A percentile compares a stretch with the other conserved stretches of the same genome.
phyloP scores from a whole-genome alignment of 495 filamentous ascomycete species.

The Achaetomiella virescens region DNA sequence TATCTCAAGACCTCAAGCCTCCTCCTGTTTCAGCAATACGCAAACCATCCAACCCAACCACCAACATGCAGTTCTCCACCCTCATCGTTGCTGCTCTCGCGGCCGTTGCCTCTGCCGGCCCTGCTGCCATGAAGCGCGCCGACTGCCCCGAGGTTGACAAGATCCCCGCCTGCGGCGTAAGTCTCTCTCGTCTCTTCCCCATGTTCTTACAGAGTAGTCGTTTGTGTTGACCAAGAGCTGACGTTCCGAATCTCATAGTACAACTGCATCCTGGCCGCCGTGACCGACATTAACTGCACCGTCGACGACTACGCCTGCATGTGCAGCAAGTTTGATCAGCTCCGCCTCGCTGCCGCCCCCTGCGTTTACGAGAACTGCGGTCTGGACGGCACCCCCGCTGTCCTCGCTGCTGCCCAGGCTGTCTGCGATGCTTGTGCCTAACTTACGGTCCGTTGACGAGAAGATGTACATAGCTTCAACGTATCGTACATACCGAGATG shows the following conservation, averaged over 20 bases:
- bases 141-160: slow-evolving; percentile 5
- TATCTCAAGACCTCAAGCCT: background rate
- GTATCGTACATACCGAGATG: no score
- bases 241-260: background rate
- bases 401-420: slow-evolving; percentile 6
- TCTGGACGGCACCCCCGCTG: background rate
- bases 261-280: slow-evolving; percentile 2
- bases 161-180: slow-evolving; percentile 10
- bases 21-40: background rate
- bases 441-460: background rate
- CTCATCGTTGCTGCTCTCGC: slow-evolving; percentile 5
- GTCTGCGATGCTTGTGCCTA: slow-evolving; percentile 10
- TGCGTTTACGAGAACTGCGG: slow-evolving; percentile 7
- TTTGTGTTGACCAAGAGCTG: background rate
- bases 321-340: slow-evolving; percentile 6
- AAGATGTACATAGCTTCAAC: no score
- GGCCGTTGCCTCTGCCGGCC: slow-evolving; percentile 6
- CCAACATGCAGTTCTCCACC: slow-evolving; percentile 12
- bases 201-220: no score
- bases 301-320: slow-evolving; percentile 8
- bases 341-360: slow-evolving; percentile 3
- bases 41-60: background rate
- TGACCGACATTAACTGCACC: background rate
- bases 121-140: background rate
- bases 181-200: background rate